phyloP scores from a whole-genome alignment of 2,329 filamentous ascomycete genomes.

The Zelopaecilomyces penicillatus region DNA sequence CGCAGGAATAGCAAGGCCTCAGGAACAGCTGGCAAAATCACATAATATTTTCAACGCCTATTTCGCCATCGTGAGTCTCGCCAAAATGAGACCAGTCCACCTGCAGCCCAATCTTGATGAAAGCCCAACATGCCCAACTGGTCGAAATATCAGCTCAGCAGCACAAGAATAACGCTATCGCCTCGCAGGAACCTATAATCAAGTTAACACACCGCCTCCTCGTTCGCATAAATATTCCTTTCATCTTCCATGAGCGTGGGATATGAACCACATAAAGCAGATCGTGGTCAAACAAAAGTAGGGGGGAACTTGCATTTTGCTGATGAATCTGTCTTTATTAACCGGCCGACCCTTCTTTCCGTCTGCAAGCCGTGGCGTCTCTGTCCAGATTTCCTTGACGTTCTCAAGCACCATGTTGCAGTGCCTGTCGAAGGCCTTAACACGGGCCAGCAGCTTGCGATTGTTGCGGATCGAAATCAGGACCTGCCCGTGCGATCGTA shows the following conservation, averaged over 20 bases:
- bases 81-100: slow-evolving; percentile 19
- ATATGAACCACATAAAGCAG: no score
- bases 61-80: slow-evolving; percentile 24
- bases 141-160: slow-evolving; percentile 54
- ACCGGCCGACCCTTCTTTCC: slow-evolving; percentile 85
- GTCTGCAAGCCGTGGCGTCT: slow-evolving; percentile 72
- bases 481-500: slow-evolving; percentile 89
- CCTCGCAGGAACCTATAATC: slow-evolving; percentile 69
- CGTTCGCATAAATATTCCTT: no score
- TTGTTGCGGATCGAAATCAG: slow-evolving; percentile 98
- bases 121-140: slow-evolving; percentile 8
- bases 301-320: slow-evolving; percentile 68
- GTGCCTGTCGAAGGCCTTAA: slow-evolving; percentile 97
- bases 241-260: no score
- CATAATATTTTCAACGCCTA: slow-evolving; percentile 30
- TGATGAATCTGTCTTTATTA: slow-evolving; percentile 97
- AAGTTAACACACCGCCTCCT: slow-evolving; percentile 12
- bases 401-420: slow-evolving; percentile 99
- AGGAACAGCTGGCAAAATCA: neutral
- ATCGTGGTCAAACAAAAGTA: neutral
- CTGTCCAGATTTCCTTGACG: slow-evolving; percentile 96
- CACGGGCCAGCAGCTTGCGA: slow-evolving; percentile 90
- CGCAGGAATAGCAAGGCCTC: no score
- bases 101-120: slow-evolving; percentile 14
- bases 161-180: slow-evolving; percentile 79